A percentile compares a stretch with the other conserved stretches of the same genome.
Conservation (phyloP, 2,329 filamentous ascomycete genomes). For the Ambrosiella xylebori region DNA sequence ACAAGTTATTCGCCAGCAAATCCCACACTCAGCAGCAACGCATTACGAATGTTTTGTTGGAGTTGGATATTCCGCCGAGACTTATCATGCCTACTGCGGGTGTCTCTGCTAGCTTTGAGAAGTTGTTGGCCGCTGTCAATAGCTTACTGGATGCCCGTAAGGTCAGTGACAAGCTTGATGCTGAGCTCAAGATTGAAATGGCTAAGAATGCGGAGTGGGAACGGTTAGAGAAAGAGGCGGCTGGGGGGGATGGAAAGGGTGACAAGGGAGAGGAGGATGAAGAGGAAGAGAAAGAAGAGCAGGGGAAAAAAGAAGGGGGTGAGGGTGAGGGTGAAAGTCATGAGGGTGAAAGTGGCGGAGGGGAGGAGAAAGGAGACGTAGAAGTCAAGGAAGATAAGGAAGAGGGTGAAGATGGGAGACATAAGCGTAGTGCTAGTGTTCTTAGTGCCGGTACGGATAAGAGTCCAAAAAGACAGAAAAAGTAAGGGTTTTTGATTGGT, state of each 20-base stretch:
- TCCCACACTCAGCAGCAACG: slow-evolving; percentile 58
- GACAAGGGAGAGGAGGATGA: neutral
- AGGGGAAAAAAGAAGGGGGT: neutral
- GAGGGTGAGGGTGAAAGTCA: slow-evolving; percentile 16
- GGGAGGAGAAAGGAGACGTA: slow-evolving; percentile 10
- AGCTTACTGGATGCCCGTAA: slow-evolving; percentile 57
- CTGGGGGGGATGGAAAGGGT: neutral
- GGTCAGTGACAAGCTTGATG: slow-evolving; percentile 57
- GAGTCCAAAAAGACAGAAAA: slow-evolving; percentile 40
- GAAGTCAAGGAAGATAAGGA: slow-evolving; percentile 16
- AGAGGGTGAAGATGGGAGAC: slow-evolving; percentile 18
- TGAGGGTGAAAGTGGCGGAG: neutral
- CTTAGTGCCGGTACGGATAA: slow-evolving; percentile 53
- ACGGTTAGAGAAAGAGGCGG: slow-evolving; percentile 19
- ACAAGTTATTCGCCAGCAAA: slow-evolving; percentile 63
- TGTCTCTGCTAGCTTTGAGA: slow-evolving; percentile 55
- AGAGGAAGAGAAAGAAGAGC: neutral
- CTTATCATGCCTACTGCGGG: slow-evolving; percentile 58
- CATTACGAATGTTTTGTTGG: slow-evolving; percentile 53
- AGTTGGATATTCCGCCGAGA: slow-evolving; percentile 52
- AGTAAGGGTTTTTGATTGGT: slow-evolving; percentile 19
- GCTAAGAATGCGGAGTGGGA: slow-evolving; percentile 38
- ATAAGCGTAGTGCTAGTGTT: slow-evolving; percentile 73
- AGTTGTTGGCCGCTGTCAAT: slow-evolving; percentile 49
- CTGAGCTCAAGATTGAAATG: slow-evolving; percentile 46